Percentiles rank a stretch among this genome's conserved stretches.
Conservation (phyloP, 148 eudicot genomes). For the Nepenthes gracilis region DNA sequence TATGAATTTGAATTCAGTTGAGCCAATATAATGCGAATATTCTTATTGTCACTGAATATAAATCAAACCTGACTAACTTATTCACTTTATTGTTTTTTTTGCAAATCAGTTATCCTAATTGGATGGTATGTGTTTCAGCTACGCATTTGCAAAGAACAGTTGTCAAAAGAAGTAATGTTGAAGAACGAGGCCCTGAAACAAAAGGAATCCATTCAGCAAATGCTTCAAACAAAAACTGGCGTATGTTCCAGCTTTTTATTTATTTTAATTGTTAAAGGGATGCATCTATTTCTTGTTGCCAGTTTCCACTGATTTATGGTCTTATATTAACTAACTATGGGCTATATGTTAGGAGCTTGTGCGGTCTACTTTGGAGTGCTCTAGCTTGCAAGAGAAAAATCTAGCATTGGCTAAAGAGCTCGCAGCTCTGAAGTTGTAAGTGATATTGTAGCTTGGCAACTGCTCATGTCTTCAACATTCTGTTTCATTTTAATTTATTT, state of each 20-base stretch:
- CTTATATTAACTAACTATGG: not conserved
- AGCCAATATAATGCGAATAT: too few relatives aligned
- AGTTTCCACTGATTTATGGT: not conserved
- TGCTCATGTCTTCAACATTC: not conserved
- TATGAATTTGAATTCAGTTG: too few relatives aligned
- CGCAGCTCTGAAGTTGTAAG: constrained; percentile 74
- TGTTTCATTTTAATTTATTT: not conserved
- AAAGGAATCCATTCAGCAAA: constrained; percentile 31
- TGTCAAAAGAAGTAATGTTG: constrained; percentile 33
- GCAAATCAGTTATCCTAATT: not conserved
- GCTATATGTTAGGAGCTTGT: constrained; percentile 48
- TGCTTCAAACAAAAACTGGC: constrained; percentile 44
- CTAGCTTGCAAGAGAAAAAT: constrained; percentile 49
- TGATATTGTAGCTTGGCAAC: constrained; percentile 5
- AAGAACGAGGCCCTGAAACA: constrained; percentile 53
- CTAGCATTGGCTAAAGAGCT: constrained; percentile 82
- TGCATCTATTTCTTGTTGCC: not conserved
- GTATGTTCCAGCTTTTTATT: constrained; percentile 19
- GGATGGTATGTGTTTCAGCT: constrained; percentile 25
- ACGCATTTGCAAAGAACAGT: constrained; percentile 38
- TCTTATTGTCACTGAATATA: too few relatives aligned
- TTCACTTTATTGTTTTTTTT: too few relatives aligned
- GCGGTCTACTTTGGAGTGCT: constrained; percentile 39
- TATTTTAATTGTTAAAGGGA: not conserved
- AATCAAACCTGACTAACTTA: too few relatives aligned